phyloP scores from a whole-genome alignment of 495 filamentous ascomycete species.

The Neurospora cerealis region DNA sequence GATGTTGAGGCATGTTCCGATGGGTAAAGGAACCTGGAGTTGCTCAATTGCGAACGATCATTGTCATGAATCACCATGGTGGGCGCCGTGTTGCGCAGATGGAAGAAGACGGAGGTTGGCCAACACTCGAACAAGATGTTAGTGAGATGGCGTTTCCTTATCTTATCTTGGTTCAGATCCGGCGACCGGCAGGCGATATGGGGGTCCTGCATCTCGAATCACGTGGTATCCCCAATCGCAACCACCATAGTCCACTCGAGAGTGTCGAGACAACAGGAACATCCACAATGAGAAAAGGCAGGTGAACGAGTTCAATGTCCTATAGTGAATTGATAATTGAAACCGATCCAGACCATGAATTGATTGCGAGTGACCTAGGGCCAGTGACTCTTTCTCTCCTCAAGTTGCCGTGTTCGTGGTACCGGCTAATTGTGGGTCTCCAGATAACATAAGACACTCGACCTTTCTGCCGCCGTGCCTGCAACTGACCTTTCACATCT shows the following conservation, averaged over 20 bases:
- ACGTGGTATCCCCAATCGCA: neutral
- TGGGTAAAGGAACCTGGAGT: neutral
- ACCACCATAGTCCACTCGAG: neutral
- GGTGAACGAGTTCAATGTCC: neutral
- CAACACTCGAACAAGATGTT: neutral
- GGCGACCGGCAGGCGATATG: neutral
- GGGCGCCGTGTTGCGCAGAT: neutral
- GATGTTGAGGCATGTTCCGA: neutral
- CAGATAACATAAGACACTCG: neutral
- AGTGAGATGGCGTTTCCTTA: no score
- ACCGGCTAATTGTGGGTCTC: neutral
- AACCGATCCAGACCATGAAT: neutral
- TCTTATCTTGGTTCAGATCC: neutral
- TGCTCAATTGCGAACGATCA: no score
- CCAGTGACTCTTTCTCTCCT: neutral
- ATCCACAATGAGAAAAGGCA: fast-evolving
- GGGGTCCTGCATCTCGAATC: neutral
- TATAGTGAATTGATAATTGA: neutral
- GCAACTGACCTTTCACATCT: neutral
- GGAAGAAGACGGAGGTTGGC: neutral
- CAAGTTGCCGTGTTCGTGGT: neutral
- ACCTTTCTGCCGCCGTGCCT: neutral
- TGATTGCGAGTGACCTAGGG: neutral
- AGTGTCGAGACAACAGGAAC: neutral
- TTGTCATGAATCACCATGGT: neutral